Conservation (phyloP, 1,139 yeast species). For the Ogataea hybrid region DNA sequence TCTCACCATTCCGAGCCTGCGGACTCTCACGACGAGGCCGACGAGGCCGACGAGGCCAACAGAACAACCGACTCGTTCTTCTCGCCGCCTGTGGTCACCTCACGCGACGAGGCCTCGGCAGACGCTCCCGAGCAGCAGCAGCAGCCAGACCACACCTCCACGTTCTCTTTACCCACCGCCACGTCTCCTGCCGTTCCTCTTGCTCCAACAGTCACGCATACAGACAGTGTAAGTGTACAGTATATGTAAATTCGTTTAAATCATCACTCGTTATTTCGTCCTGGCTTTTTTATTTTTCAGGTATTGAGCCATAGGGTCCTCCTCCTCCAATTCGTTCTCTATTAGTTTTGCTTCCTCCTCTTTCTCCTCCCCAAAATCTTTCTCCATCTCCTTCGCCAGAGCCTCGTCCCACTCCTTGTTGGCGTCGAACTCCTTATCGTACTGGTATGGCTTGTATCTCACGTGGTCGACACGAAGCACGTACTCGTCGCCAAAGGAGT, state of each 20-base stretch:
- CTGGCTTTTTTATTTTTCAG: slow-evolving; percentile 15
- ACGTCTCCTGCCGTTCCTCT: slow-evolving; percentile 8
- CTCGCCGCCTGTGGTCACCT: slow-evolving; percentile 22
- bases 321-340: slow-evolving; percentile 19
- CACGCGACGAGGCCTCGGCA: slow-evolving; percentile 3
- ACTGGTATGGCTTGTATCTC: slow-evolving; percentile 47
- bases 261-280: slow-evolving; percentile 1
- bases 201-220: slow-evolving; percentile 1
- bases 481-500: slow-evolving; percentile 25
- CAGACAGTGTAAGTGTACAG: slow-evolving; percentile 6
- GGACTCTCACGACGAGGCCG: background rate
- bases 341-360: slow-evolving; percentile 4
- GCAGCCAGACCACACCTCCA: slow-evolving; percentile 15
- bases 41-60: slow-evolving; percentile 5
- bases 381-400: slow-evolving; percentile 20
- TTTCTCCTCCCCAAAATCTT: slow-evolving; percentile 22
- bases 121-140: slow-evolving; percentile 11
- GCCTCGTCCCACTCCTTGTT: slow-evolving; percentile 28
- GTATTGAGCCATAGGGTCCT: slow-evolving; percentile 32
- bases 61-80: slow-evolving; percentile 22
- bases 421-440: slow-evolving; percentile 49
- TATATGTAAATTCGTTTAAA: slow-evolving; percentile 2
- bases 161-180: slow-evolving; percentile 23
- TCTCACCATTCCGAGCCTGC: background rate
- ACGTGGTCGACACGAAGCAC: slow-evolving; percentile 73